Percentiles rank a stretch among this genome's conserved stretches.
phyloP scores from a whole-genome alignment of 1,284 basidiomycete genomes.

The Lignosus rhinocerotis region DNA sequence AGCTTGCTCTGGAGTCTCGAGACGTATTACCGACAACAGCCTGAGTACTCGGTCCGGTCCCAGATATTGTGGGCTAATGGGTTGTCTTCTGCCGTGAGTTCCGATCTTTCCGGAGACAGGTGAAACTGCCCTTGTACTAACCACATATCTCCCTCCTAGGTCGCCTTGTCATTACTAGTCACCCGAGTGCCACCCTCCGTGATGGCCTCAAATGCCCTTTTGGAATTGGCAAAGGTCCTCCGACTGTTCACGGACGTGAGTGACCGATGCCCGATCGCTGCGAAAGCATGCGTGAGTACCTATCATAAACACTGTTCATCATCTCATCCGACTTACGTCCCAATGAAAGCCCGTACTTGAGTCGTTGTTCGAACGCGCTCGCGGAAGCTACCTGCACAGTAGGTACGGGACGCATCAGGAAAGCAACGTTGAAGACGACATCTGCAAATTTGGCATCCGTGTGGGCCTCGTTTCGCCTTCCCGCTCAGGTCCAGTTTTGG shows the following conservation, averaged over 20 bases:
- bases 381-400: conserved; percentile 27
- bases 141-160: conserved; percentile 34
- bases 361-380: conserved; percentile 25
- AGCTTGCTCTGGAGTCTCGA: conserved; percentile 56
- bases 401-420: conserved; percentile 24
- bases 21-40: conserved; percentile 54
- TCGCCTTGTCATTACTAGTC: conserved; percentile 69
- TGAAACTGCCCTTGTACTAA: conserved; percentile 9
- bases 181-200: conserved; percentile 61
- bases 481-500: background rate
- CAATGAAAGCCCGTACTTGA: conserved; percentile 28
- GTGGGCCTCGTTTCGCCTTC: conserved; percentile 17
- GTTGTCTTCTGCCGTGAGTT: conserved; percentile 60
- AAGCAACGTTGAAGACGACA: conserved; percentile 25
- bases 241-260: conserved; percentile 59
- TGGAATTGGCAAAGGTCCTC: conserved; percentile 62
- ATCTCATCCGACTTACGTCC: background rate
- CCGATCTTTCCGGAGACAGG: conserved; percentile 4
- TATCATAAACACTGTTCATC: background rate
- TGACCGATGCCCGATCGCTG: conserved; percentile 53
- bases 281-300: conserved; percentile 57
- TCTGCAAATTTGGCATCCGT: conserved; percentile 28
- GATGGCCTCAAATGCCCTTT: conserved; percentile 57
- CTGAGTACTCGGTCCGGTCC: conserved; percentile 52
- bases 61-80: conserved; percentile 68